Base-by-base conservation (phyloP, 129 eudicot genomes). In the Pseudognaphalium luteoalbum region DNA sequence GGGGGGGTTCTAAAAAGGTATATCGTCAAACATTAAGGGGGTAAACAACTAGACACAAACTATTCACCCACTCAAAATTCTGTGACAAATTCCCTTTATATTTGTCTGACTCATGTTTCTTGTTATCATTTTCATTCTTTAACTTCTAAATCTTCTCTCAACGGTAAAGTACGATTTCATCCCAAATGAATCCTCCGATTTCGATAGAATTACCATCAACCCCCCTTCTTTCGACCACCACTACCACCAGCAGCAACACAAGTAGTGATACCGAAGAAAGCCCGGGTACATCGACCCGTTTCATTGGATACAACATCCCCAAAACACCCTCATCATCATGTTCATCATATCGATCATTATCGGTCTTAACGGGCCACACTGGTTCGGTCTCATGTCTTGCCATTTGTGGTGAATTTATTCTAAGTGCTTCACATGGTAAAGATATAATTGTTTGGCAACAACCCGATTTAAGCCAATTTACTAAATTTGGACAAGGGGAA, bases 401-500 rank as follows among this genome's bases (percentile, higher is more conserved):
- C 47, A 72, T 93, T n/a, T 93, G 93, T 16, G 97, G 98, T 1
- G 98, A 93, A 37, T 93, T 90, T 77, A 63, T 93, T 39, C 89
- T 93, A 16, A 93, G 98, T 35, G 98, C 96, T 10, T 93, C 98
- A 2, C 97, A 90, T 6, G 98, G 93, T 52, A 88, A 85, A 34
- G 98, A 93, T 56, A 93, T 93, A 2, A 93, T 93, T 5, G 98
- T 91, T 0, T 88, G 98, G 97, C 98, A 93, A 47, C 98, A 90
- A 72, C 98, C 98, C 0, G 98, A 93, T 81, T 73, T 93, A 19
- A 78, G 89, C 7, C 83, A 62, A 14, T 93, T 88, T 59, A 81
- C 97, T 6, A 90, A 85, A 60, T 93, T 93, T 57, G 98, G 98
- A 0, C 88, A 84, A 35, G 99, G 99, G 0, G 93, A 89, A 0